phyloP scores from a whole-genome alignment of 345 rosid genomes.

The Hirschfeldia incana region DNA sequence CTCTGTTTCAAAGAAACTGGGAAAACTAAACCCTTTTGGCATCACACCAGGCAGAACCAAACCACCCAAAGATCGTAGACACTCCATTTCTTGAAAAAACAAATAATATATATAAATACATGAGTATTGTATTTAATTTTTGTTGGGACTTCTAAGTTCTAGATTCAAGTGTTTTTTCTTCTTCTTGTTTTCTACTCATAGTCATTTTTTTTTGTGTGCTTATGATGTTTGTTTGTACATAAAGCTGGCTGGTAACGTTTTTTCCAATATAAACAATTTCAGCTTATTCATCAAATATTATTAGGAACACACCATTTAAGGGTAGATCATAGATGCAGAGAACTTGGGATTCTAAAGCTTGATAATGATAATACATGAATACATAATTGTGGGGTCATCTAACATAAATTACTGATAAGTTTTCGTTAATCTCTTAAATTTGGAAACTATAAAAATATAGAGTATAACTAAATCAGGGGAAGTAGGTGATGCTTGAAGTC shows the following conservation, averaged over 20 bases:
- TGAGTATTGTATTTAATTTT: constrained; percentile 4
- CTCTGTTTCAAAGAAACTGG: constrained; percentile 81
- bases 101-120: not conserved
- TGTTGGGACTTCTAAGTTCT: constrained; percentile 27
- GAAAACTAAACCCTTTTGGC: constrained; percentile 74
- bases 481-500: constrained; percentile 35
- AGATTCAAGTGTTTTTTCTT: constrained; percentile 8
- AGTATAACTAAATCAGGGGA: constrained; percentile 19
- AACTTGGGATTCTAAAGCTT: constrained; percentile 27
- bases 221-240: constrained; percentile 12
- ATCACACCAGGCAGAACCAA: constrained; percentile 54
- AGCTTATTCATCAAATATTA: constrained; percentile 5
- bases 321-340: constrained; percentile 26
- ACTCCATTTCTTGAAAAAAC: constrained; percentile 72
- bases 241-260: constrained; percentile 11
- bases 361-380: constrained; percentile 28
- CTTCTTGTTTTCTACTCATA: not conserved
- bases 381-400: constrained; percentile 36
- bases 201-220: not conserved
- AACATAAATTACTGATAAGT: not conserved
- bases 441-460: not conserved
- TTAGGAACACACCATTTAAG: not conserved
- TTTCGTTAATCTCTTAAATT: not conserved
- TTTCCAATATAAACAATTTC: not conserved
- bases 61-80: constrained; percentile 76